Evolutionary conservation across 495 filamentous ascomycete species (phyloP).

Genomic region (Oidiodendron maius): DNA sequence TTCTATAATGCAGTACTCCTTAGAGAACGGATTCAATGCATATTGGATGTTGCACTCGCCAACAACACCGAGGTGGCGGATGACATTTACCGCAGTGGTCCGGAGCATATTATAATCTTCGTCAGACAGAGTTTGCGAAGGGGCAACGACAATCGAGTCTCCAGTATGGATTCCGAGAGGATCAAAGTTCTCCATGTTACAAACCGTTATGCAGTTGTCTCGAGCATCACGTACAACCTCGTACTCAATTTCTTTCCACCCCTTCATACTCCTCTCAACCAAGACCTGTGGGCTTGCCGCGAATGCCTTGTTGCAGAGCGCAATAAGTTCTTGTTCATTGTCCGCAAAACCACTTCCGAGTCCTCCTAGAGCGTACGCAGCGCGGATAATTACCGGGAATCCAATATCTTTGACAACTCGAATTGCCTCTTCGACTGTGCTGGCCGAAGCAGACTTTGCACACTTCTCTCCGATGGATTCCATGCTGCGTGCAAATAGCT

Average conservation of each 20-base stretch:
- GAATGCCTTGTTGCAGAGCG: slow-evolving; percentile 92
- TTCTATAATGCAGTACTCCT: slow-evolving; percentile 98
- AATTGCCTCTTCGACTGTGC: slow-evolving; percentile 77
- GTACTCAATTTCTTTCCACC: slow-evolving; percentile 99
- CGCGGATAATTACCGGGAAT: slow-evolving; percentile 94
- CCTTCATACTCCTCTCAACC: slow-evolving; percentile 98
- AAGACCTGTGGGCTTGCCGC: slow-evolving; percentile 93
- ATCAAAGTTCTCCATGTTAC: slow-evolving; percentile 99
- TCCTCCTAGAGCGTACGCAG: slow-evolving; percentile 92
- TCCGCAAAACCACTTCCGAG: slow-evolving; percentile 95
- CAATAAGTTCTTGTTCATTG: slow-evolving; percentile 76
- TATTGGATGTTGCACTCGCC: slow-evolving; percentile 99
- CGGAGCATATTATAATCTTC: slow-evolving; percentile 99
- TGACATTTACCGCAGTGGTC: slow-evolving; percentile 97
- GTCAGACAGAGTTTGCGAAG: slow-evolving; percentile 92
- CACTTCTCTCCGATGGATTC: slow-evolving; percentile 97
- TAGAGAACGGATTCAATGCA: slow-evolving; percentile 91
- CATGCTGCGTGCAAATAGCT: slow-evolving; percentile 96
- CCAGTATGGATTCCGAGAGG: slow-evolving; percentile 97
- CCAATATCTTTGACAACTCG: slow-evolving; percentile 80
- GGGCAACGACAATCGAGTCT: slow-evolving; percentile 97
- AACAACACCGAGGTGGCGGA: slow-evolving; percentile 92
- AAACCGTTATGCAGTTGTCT: slow-evolving; percentile 99
- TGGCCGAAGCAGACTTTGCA: slow-evolving; percentile 91
- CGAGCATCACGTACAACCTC: slow-evolving; percentile 93